Evolutionary conservation across 371 early-diverging fungal genomes (phyloP).

Genomic region (Rhizopus sp.): DNA sequence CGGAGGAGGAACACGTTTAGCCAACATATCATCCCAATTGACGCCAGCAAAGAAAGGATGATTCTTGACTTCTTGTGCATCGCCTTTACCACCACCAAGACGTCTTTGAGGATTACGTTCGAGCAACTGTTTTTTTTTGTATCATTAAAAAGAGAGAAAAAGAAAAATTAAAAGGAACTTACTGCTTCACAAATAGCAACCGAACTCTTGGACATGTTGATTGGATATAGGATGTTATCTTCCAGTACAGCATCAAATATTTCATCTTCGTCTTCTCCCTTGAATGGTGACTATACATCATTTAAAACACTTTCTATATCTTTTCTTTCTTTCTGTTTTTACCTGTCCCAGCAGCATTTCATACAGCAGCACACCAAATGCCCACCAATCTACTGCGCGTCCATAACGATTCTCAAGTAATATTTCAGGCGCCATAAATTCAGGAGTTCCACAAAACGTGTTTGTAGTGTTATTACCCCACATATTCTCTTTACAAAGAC

Average conservation of each 20-base stretch:
- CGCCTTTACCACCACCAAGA: slow-evolving; percentile 77
- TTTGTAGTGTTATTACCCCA: slow-evolving; percentile 76
- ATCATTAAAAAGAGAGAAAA: not conserved
- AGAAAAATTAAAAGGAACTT: slow-evolving; percentile 3
- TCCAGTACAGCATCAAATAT: slow-evolving; percentile 92
- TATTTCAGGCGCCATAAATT: slow-evolving; percentile 99
- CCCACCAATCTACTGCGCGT: slow-evolving; percentile 99
- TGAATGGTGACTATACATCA: slow-evolving; percentile 77
- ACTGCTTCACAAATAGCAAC: slow-evolving; percentile 83
- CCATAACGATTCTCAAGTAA: slow-evolving; percentile 90
- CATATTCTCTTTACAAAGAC: slow-evolving; percentile 97
- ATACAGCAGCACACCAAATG: slow-evolving; percentile 97
- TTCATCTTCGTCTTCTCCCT: slow-evolving; percentile 91
- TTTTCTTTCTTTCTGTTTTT: not conserved
- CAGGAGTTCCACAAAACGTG: slow-evolving; percentile 99
- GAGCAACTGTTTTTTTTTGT: slow-evolving; percentile 60
- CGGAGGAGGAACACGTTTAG: slow-evolving; percentile 78
- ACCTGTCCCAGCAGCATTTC: slow-evolving; percentile 93
- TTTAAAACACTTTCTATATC: not conserved
- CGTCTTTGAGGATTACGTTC: slow-evolving; percentile 83
- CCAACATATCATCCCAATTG: slow-evolving; percentile 88
- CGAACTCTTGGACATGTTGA: slow-evolving; percentile 84
- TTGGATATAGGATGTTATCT: slow-evolving; percentile 87
- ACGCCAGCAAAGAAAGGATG: slow-evolving; percentile 92
- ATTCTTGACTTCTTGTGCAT: slow-evolving; percentile 87